These are phyloP conservation scores for Petrea volubilis DNA, from an alignment of 257 asterid species.

Conservation along the genomic window DNA sequence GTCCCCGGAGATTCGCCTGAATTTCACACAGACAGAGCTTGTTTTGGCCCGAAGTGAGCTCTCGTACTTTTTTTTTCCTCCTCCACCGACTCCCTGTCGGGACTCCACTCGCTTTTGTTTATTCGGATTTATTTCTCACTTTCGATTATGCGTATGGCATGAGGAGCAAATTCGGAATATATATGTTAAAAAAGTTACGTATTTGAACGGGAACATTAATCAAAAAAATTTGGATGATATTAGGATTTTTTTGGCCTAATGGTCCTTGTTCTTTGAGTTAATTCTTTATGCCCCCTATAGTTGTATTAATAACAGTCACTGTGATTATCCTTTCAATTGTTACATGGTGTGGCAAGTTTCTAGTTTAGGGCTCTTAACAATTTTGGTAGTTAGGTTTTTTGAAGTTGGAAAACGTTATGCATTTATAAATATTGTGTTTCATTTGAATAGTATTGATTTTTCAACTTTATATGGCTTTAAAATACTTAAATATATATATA, in stretches of 20 bases:
- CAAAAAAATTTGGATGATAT: background rate
- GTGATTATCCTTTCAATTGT: background rate
- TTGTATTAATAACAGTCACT: background rate
- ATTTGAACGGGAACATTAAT: background rate
- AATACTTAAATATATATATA: too few species aligned
- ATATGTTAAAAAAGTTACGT: background rate
- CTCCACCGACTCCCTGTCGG: conserved; percentile 44
- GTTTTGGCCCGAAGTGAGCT: background rate
- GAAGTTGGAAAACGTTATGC: too few species aligned
- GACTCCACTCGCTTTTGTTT: conserved; percentile 44
- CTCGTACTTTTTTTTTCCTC: conserved; percentile 8
- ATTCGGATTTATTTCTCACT: conserved; percentile 40
- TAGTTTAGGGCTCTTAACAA: background rate
- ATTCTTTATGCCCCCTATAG: conserved; percentile 20
- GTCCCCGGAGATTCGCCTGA: conserved; percentile 35
- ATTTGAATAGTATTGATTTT: too few species aligned
- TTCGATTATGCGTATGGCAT: conserved; percentile 46
- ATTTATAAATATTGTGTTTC: too few species aligned
- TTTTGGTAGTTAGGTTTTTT: background rate
- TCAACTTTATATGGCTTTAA: too few species aligned
- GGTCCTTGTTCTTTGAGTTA: conserved; percentile 31
- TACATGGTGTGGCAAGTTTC: background rate
- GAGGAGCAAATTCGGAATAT: conserved; percentile 9
- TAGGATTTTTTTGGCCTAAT: background rate
- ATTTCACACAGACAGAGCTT: background rate